Base-by-base conservation (phyloP, 202 grass and related monocot genomes). In the Panicum virgatum region DNA sequence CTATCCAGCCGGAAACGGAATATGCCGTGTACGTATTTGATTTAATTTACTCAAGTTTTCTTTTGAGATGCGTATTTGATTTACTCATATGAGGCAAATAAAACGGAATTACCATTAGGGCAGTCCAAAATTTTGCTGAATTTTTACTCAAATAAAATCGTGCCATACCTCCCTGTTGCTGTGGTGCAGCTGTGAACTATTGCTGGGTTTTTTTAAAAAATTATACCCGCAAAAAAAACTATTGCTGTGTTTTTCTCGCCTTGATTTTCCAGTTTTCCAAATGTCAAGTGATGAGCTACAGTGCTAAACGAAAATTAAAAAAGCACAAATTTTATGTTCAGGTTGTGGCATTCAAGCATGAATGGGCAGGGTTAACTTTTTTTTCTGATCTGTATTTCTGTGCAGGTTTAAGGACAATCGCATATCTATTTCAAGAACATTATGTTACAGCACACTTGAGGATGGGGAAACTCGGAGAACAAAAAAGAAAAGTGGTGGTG, bases 391-490 rank as follows among this genome's bases (percentile, higher is more conserved):
- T 83, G 67, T 84, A 64, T 45, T 42, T 63, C 62, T 82, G 72
- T 89, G 87, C 83, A 86, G 73, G 32, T 89, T n/a, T 86, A 15
- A 52, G n/a, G 32, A 73, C 52, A 73, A 78, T 23, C 54, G 22
- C 75, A 83, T 79, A 80, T 86, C 80, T 90, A 83, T 63, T 64
- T 83, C 63, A 80, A 68, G 30, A 80, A n/a, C 44, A 83, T 69
- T 86, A 86, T 86, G 61, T 90, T 86, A 90, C 88, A 83, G 80
- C 47, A 70, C 63, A 75, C 45, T 69, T 69, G 73, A 79, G 75
- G 44, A 32, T 83, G 54, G 78, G 68, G 27, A 54, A 40, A 69
- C 66, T 29, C 15, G 69, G 47, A 61, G 38, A 39, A 23, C 13
- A 18, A 52, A 48, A n/a, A 36, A 6, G 16, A 7, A 86, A 59